Evolutionary conservation across 306 rosid genomes (phyloP).

Genomic region (Acmispon strigosus): DNA sequence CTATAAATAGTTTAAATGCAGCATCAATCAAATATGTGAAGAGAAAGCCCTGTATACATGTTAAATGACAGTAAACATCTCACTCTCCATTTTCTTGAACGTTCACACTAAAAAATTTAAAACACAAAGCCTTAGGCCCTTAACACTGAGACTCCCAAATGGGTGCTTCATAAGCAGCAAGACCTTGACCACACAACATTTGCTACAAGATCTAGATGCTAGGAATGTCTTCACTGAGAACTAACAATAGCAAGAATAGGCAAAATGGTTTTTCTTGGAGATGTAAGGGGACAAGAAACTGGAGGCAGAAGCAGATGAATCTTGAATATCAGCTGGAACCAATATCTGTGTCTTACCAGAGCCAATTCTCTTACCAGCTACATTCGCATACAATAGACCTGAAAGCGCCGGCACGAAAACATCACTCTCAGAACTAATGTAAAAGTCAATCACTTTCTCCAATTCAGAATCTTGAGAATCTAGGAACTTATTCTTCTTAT

Average conservation of each 20-base stretch:
- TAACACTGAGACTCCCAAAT: constrained; percentile 22
- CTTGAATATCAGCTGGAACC: constrained; percentile 63
- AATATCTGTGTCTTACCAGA: constrained; percentile 70
- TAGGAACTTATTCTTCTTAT: constrained; percentile 66
- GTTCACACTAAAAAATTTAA: neutral
- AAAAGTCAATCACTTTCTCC: constrained; percentile 83
- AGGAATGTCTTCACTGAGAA: constrained; percentile 15
- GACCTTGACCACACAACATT: constrained; percentile 26
- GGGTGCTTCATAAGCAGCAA: constrained; percentile 19
- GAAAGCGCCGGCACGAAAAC: constrained; percentile 92
- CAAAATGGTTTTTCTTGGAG: constrained; percentile 90
- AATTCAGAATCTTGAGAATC: constrained; percentile 66
- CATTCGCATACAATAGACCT: constrained; percentile 86
- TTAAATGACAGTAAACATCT: constrained; percentile 21
- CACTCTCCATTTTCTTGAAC: constrained; percentile 12
- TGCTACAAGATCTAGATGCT: constrained; percentile 9
- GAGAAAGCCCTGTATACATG: constrained; percentile 24
- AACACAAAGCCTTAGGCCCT: constrained; percentile 29
- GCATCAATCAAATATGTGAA: constrained; percentile 21
- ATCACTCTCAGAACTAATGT: constrained; percentile 67
- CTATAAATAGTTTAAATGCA: too few relatives aligned
- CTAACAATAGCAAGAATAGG: constrained; percentile 87
- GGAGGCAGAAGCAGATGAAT: constrained; percentile 60
- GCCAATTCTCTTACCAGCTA: constrained; percentile 89
- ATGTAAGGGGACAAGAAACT: constrained; percentile 72